A percentile compares a stretch with the other conserved stretches of the same genome.
These are phyloP conservation scores for Babesia ovis DNA, from an alignment of 169 alveolate genomes.

Conservation along the genomic window DNA sequence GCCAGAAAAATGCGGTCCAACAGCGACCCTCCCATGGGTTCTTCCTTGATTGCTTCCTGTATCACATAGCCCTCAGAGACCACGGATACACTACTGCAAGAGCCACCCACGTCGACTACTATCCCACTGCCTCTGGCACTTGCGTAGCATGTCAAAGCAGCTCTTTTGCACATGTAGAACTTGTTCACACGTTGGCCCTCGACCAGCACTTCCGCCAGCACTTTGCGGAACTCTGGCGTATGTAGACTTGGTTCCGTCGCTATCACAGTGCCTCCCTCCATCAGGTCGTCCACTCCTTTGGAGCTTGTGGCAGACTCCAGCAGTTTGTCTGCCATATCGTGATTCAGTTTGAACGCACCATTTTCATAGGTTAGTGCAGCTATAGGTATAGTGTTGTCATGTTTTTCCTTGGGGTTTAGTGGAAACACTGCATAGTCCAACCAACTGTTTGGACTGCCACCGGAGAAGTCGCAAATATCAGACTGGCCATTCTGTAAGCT, in stretches of 20 bases:
- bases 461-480: conserved; percentile 55
- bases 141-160: conserved; percentile 75
- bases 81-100: conserved; percentile 72
- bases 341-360: conserved; percentile 50
- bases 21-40: conserved; percentile 76
- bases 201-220: conserved; percentile 68
- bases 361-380: conserved; percentile 70
- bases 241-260: conserved; percentile 74
- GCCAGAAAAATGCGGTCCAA: conserved; percentile 68
- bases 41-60: conserved; percentile 72
- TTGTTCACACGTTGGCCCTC: conserved; percentile 71
- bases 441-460: conserved; percentile 42
- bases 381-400: conserved; percentile 70
- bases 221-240: conserved; percentile 63
- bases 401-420: conserved; percentile 71
- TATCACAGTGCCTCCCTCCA: conserved; percentile 73
- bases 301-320: conserved; percentile 72
- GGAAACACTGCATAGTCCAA: conserved; percentile 77
- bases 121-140: conserved; percentile 73
- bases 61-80: conserved; percentile 73
- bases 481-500: conserved; percentile 18
- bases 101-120: conserved; percentile 75
- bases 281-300: conserved; percentile 71
- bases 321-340: conserved; percentile 63
- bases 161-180: conserved; percentile 70